These are phyloP conservation scores for Orbilia blumenaviensis DNA, from an alignment of 2,329 filamentous ascomycete species.

Conservation along the genomic window DNA sequence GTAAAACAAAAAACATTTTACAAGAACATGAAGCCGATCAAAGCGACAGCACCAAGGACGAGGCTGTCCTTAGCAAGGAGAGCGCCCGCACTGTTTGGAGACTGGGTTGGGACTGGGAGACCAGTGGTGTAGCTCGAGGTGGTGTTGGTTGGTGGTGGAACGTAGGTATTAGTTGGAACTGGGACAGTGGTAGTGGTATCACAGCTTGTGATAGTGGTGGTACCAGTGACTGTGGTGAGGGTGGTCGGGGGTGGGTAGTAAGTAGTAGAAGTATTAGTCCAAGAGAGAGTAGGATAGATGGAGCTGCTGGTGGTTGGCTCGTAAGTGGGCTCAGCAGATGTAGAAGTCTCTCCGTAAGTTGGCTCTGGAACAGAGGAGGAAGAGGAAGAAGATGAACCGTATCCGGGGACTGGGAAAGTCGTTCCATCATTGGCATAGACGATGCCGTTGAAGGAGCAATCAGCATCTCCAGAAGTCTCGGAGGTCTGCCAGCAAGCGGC, in stretches of 20 bases:
- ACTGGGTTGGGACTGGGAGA: constrained; percentile 43
- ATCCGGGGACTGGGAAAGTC: constrained; percentile 32
- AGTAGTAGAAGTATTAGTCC: constrained; percentile 13
- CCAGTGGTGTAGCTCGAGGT: constrained; percentile 22
- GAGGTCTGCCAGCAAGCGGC: constrained; percentile 63
- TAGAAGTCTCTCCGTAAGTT: constrained; percentile 62
- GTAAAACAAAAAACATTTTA: constrained; percentile 1
- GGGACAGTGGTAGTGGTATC: constrained; percentile 50
- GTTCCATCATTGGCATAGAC: constrained; percentile 19
- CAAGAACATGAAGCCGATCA: constrained; percentile 50
- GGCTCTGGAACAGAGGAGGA: constrained; percentile 19
- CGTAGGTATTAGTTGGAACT: constrained; percentile 45
- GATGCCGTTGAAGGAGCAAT: constrained; percentile 64
- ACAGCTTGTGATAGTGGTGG: constrained; percentile 36
- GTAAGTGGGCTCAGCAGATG: constrained; percentile 60
- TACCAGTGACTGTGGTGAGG: constrained; percentile 25
- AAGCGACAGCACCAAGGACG: constrained; percentile 32
- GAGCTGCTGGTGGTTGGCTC: constrained; percentile 57
- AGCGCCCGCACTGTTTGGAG: constrained; percentile 36
- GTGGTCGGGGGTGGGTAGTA: constrained; percentile 6
- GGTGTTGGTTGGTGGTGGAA: constrained; percentile 20
- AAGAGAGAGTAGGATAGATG: constrained; percentile 19
- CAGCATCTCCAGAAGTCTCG: constrained; percentile 62
- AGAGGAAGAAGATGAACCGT: constrained; percentile 13
- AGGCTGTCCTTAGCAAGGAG: constrained; percentile 37